Evolutionary conservation across 768 basidiomycete species (phyloP), one percentile per base, ranked within the genome.

Genomic region (Kwoniella botswanensis): DNA sequence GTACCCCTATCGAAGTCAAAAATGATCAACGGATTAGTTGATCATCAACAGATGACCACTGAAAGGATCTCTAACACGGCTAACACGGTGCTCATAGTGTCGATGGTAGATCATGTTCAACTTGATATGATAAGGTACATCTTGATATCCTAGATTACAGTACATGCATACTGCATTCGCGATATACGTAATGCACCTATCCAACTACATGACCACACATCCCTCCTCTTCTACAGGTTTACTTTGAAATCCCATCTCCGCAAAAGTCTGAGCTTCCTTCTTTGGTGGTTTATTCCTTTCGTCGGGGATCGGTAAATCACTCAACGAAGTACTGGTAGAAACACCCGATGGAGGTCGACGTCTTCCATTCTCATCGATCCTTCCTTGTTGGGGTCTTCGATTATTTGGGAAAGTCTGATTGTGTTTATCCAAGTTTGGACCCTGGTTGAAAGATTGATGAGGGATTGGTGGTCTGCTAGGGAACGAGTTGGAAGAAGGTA

Each of bases 231-330:
- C 89, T 55, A 89, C 88, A 77, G 91, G 92, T 29, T 87, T 88
- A 13, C 90, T 90, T 42, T 90, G 88, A 78, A 94, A 91, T 0
- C 94, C 94, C 94, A 97, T 94, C 86, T 96, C 94, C 22, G 90
- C 92, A 84, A 97, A 95, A 55, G 93, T 94, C 78, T 90, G 86
- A 1, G 92, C 88, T 1, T 89, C 87, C 63, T 84, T 84, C 62
- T 67, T 69, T 18, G 76, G 68, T 35, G 35, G 62, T 60, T 56
- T 61, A 41, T 50, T 50, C 18, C 54, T 41, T 64, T 63, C 42
- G 46, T 58, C 63, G 17, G 68, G 68, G 17, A 70, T 21, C 6
- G 68, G 68, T 21, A 70, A 54, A 21, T 70, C 63, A 43, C 43
- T 58, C 21, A 70, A 35, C 11, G 62, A 64, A 18, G 68, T 70